Evolutionary conservation across 2,329 filamentous ascomycete species (phyloP).

Genomic region (Arachnomyces sp.): DNA sequence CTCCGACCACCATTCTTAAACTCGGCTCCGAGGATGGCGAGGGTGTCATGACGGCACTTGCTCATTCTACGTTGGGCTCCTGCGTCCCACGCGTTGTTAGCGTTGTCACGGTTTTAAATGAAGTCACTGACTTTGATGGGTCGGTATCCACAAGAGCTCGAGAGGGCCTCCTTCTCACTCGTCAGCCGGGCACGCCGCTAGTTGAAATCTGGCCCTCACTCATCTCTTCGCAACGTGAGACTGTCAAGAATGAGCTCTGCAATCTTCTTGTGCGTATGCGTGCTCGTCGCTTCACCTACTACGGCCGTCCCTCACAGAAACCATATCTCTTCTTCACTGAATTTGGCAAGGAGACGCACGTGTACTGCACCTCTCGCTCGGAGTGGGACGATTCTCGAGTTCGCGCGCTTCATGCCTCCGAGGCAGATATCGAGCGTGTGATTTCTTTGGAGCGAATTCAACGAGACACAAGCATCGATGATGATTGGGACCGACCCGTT

Average conservation of each 20-base stretch:
- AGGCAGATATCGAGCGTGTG: constrained; percentile 7
- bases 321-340: constrained; percentile 9
- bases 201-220: constrained; percentile 12
- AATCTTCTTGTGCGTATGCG: constrained; percentile 11
- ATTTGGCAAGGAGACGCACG: constrained; percentile 3
- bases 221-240: constrained; percentile 7
- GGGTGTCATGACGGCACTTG: constrained; percentile 11
- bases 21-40: constrained; percentile 8
- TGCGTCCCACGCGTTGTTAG: constrained; percentile 10
- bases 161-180: constrained; percentile 10
- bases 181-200: constrained; percentile 8
- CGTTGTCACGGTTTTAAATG: constrained; percentile 1
- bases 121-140: not conserved
- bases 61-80: constrained; percentile 10
- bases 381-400: constrained; percentile 14
- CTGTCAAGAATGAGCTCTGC: constrained; percentile 11
- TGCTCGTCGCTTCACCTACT: constrained; percentile 11
- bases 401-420: constrained; percentile 4
- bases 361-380: constrained; percentile 8
- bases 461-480: constrained; percentile 8
- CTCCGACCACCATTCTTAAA: constrained; percentile 13
- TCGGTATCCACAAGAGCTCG: not conserved
- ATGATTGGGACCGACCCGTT: constrained; percentile 11
- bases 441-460: constrained; percentile 11
- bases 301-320: constrained; percentile 9